These are phyloP conservation scores for Ceratocystis colombiana DNA, from an alignment of 2,329 filamentous ascomycete genomes.

Conservation along the genomic window DNA sequence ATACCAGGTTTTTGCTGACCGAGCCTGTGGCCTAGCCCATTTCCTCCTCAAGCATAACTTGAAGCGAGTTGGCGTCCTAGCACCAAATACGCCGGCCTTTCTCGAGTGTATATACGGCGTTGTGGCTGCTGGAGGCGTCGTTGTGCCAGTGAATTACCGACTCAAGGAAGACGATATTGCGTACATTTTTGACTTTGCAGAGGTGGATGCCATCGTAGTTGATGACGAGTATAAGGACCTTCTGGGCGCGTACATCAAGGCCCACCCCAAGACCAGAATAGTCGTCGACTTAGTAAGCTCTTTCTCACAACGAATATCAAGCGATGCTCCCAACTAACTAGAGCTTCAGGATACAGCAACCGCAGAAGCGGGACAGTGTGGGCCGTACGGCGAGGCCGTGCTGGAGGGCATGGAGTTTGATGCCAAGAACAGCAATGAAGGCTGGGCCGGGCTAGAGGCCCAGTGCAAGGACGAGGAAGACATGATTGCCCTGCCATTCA, in stretches of 20 bases:
- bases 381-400: constrained; percentile 75
- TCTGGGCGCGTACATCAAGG: constrained; percentile 54
- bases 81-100: constrained; percentile 89
- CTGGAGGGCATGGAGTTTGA: constrained; percentile 71
- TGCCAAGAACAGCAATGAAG: constrained; percentile 49
- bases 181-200: constrained; percentile 82
- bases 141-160: constrained; percentile 55
- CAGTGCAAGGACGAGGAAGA: constrained; percentile 67
- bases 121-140: constrained; percentile 66
- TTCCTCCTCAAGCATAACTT: constrained; percentile 65
- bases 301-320: neutral
- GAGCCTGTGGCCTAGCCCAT: constrained; percentile 78
- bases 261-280: constrained; percentile 54
- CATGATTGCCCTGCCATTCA: constrained; percentile 81
- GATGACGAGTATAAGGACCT: constrained; percentile 69
- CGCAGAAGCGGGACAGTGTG: constrained; percentile 60
- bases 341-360: constrained; percentile 60
- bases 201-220: constrained; percentile 78
- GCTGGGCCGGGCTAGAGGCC: constrained; percentile 67
- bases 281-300: constrained; percentile 56
- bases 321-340: neutral
- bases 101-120: constrained; percentile 84
- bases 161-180: constrained; percentile 75
- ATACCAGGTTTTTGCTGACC: constrained; percentile 75
- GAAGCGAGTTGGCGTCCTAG: constrained; percentile 72